Percentiles rank a stretch among this genome's conserved stretches.
Conservation (phyloP, 257 asterid species). For the Solanum medicagineum region DNA sequence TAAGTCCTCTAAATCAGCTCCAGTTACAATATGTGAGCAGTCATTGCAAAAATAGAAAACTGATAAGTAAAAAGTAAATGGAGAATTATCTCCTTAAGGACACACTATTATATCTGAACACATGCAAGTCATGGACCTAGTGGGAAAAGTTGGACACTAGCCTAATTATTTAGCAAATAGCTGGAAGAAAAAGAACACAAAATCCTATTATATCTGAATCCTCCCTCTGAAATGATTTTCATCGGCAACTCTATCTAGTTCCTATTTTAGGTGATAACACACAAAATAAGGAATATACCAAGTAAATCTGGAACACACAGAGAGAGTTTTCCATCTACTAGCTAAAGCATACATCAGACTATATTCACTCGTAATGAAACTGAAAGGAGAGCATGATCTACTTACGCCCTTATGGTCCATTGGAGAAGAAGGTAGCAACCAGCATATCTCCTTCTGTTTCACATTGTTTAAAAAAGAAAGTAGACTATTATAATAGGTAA, state of each 20-base stretch:
- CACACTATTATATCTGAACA: neutral
- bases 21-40: neutral
- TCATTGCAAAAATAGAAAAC: neutral
- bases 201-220: neutral
- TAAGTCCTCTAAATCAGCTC: neutral
- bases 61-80: neutral
- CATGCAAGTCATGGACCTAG: neutral
- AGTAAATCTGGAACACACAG: neutral
- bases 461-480: neutral
- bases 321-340: neutral
- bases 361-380: neutral
- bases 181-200: neutral
- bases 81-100: neutral
- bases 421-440: slow-evolving; percentile 77
- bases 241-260: neutral
- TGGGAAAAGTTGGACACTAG: neutral
- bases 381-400: slow-evolving; percentile 10
- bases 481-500: neutral
- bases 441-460: slow-evolving; percentile 76
- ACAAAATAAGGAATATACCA: neutral
- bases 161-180: neutral
- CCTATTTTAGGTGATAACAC: neutral
- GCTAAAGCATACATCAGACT: neutral
- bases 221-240: neutral
- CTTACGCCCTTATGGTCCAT: slow-evolving; percentile 91